Base-by-base conservation (phyloP, 129 eudicot species). In the Kitagawia praeruptora region DNA sequence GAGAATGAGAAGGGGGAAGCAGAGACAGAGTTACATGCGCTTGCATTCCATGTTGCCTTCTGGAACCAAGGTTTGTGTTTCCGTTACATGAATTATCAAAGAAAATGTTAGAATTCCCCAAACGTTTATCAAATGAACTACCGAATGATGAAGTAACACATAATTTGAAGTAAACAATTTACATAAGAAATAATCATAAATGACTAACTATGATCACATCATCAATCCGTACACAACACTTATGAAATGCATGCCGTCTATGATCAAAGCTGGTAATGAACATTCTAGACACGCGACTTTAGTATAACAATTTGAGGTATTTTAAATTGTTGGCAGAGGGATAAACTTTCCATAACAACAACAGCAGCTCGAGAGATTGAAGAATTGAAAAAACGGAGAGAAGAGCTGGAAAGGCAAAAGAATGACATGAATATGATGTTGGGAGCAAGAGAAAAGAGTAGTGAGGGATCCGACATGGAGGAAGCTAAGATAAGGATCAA, bases 1-100 rank as follows among this genome's bases (percentile, higher is more conserved):
- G 78, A 86, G 86, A 51, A 74, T 86, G 77, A 83, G 89, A 51
- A 80, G 89, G 69, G 82, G 74, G 76, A 83, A 83, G 69, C 86
- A 86, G 75, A 86, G 39, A 79, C 79, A 77, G 23, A 71, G 76
- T 66, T 86, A 71, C 23, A 19, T 49, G 34, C 47, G 40, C 31
- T 74, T 86, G 80, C 86, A 83, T 46, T 77, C 83, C 12, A 19
- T 82, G 41, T 75, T 86, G 80, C 86, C 86, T 12, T 41, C 77
- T 15, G 81, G 84, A 25, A 86, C 89, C 42, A 86, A 86, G 89
- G 89, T 80, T 74, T 34, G 81, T 54, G 66, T 56, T 23, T 56
- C 28, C 12, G 64, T 56, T 19, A 6, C 61, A 18, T 18, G 4
- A 0, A 19, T 49, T 16, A 3, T 49, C 7, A 16, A 49, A 15